Base-by-base conservation (phyloP, 2,329 filamentous ascomycete species). In the Neofusicoccum cordaticola region DNA sequence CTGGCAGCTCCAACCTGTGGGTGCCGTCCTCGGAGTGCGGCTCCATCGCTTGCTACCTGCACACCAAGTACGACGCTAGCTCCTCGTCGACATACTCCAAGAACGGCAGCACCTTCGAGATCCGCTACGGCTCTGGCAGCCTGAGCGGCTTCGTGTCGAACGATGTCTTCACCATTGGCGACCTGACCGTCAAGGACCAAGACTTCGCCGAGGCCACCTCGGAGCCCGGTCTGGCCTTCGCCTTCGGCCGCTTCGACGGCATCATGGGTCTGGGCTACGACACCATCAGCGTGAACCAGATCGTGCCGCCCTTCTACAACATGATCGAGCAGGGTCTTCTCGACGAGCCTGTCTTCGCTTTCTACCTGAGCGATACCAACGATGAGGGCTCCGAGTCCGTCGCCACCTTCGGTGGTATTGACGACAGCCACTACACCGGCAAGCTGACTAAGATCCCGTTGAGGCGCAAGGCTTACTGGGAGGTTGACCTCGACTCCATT, bases 391-490 rank as follows among this genome's bases (percentile, higher is more conserved):
- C 89, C 66, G 86, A 91, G 77, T 97, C 93, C 47, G 93, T 93
- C 82, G 93, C 89, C 66, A 88, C 89, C 70, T 99, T 99, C 70
- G 94, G 94, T 78, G 94, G 94, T 70, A 81, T 97, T 67, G 89
- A 98, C 79, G 83, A 92, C 82, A 82, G 84, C 75, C 92, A 95
- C 84, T 90, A 86, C 80, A 88, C 85, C 44, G 95, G 95, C 74
- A 89, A 98, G 80, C 86, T 99, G 73, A 91, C 89, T 77, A 96
- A 93, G 79, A 92, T 99, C 71, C 95, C 95, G 63, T 87, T 99
- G 71, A 92, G 95, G 79, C 92, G 95, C 78, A 98, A 98, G 90
- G 95, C 95, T 57, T 99, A 99, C 87, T 99, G 95, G 95, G 95
- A 99, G 86, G 94, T 99, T 64, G 93, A 98, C 74, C 88, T 99